Evolutionary conservation across 768 basidiomycete genomes (phyloP), one percentile per base, ranked within the genome.

Genomic region (Tremella yokohamensis): DNA sequence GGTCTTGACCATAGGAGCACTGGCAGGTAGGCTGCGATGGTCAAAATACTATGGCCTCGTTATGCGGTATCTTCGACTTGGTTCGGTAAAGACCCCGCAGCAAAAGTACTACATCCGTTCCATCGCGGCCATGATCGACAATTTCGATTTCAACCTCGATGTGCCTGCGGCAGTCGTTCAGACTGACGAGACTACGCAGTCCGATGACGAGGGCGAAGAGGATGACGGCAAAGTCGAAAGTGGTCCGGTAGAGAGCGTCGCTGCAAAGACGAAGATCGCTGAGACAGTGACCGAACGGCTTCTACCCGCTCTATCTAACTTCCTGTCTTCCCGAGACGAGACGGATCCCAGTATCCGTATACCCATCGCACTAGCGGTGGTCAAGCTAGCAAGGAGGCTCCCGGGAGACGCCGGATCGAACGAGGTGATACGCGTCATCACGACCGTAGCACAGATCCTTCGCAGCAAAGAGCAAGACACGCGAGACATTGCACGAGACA

Each of bases 391-490:
- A 1, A 80, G 84, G 60, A 84, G 89, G 69, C 83, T 98, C 24
- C 93, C 96, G 0, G 77, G 78, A 15, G 76, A 80, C 1, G 77
- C 79, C 0, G 83, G 85, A 9, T 82, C 86, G 34, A 79, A 83
- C 0, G 90, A 96, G 63, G 82, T 92, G 20, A 78, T 83, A 0
- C 83, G 86, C 24, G 79, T 97, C 12, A 71, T 98, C 59, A 97
- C 90, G 1, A 84, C 87, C 20, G 82, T 97, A 55, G 85, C 87
- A 66, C 94, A 98, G 69, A 86, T 88, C 38, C 80, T 99, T 40
- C 87, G 90, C n/a, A 96, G 90, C 74, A 87, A 84, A 65, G 91
- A 91, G 13, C 90, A 93, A 71, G 92, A 97, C 65, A 90, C 89
- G 0, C 81, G 96, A 58, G 91, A 96, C 66, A 81, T 93, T 38